A percentile compares a stretch with the other conserved stretches of the same genome.
These are phyloP conservation scores for Neurospora tetrasperma DNA, from an alignment of 495 filamentous ascomycete species.

Conservation along the genomic window DNA sequence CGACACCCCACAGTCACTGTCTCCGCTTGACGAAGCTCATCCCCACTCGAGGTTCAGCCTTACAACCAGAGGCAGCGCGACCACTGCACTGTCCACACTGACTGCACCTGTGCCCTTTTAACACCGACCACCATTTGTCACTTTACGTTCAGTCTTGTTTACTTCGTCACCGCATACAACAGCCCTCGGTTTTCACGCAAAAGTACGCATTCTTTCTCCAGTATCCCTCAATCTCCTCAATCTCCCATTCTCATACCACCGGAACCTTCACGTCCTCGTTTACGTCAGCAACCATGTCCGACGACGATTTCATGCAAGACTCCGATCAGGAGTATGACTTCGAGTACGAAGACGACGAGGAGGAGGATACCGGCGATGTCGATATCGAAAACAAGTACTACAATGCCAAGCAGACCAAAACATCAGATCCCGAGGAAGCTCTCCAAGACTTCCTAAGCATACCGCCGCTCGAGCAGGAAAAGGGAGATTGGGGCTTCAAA, in stretches of 20 bases:
- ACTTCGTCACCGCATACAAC: neutral
- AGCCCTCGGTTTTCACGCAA: neutral
- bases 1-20: slow-evolving; percentile 12
- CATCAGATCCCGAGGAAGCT: slow-evolving; percentile 73
- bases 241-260: neutral
- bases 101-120: neutral
- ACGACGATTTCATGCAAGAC: slow-evolving; percentile 98
- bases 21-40: slow-evolving; percentile 3
- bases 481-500: slow-evolving; percentile 98
- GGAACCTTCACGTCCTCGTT: neutral
- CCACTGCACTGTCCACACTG: neutral
- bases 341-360: slow-evolving; percentile 87
- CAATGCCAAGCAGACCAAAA: slow-evolving; percentile 96
- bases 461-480: slow-evolving; percentile 70
- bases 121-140: neutral
- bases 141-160: neutral
- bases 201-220: neutral
- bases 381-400: slow-evolving; percentile 99
- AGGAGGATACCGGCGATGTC: slow-evolving; percentile 77
- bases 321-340: slow-evolving; percentile 96
- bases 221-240: neutral
- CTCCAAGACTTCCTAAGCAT: slow-evolving; percentile 86
- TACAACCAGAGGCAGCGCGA: slow-evolving; percentile 4
- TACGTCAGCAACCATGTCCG: slow-evolving; percentile 55
- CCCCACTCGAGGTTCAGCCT: slow-evolving; percentile 14